A percentile compares a stretch with the other conserved stretches of the same genome.
Evolutionary conservation across 495 filamentous ascomycete species (phyloP).

Genomic region (Durotheca rogersii): DNA sequence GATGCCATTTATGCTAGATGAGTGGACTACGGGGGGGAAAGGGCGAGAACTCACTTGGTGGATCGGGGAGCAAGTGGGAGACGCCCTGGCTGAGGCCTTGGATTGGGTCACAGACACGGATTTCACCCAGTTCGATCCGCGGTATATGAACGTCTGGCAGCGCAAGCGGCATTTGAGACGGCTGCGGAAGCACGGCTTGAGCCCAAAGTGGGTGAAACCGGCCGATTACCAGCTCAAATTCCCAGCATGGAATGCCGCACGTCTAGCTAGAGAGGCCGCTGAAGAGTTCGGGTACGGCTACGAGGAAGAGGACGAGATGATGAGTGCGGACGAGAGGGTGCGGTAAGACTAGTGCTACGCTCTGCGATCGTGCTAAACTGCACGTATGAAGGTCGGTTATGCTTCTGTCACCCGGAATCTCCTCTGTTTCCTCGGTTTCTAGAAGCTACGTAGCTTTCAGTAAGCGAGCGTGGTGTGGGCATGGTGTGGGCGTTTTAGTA

Average conservation of each 20-base stretch:
- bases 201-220: constrained; percentile 32
- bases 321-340: constrained; percentile 38
- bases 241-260: constrained; percentile 37
- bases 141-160: constrained; percentile 35
- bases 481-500: no score
- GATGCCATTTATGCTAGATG: constrained; percentile 57
- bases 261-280: constrained; percentile 35
- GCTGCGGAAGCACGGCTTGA: constrained; percentile 42
- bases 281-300: constrained; percentile 32
- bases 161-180: constrained; percentile 43
- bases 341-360: constrained; percentile 7
- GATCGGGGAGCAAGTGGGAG: constrained; percentile 39
- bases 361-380: no score
- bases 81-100: constrained; percentile 43
- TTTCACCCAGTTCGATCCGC: constrained; percentile 38
- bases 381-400: no score
- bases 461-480: no score
- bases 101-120: constrained; percentile 44
- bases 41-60: constrained; percentile 35
- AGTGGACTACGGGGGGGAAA: constrained; percentile 51
- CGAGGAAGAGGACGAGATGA: constrained; percentile 38
- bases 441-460: no score
- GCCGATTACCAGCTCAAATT: constrained; percentile 38
- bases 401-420: no score
- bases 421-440: no score